Evolutionary conservation across 176 grass and related monocot genomes (phyloP).

Genomic region (Carex parvula): DNA sequence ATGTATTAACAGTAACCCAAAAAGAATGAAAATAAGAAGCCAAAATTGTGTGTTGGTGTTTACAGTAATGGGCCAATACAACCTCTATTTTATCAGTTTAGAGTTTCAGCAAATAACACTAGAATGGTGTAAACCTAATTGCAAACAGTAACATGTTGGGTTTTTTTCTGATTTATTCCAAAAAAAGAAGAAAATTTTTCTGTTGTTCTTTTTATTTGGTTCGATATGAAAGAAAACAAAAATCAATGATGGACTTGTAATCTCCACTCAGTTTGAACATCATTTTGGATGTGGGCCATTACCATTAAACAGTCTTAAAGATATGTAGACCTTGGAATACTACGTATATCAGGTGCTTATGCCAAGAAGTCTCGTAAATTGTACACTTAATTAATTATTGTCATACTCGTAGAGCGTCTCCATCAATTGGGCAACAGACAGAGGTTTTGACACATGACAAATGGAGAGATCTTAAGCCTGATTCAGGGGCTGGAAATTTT

Average conservation of each 20-base stretch:
- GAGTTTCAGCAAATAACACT: background rate
- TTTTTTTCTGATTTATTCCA: background rate
- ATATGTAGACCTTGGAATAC: background rate
- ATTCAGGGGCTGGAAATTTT: constrained; percentile 54
- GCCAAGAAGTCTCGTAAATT: background rate
- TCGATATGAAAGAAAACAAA: background rate
- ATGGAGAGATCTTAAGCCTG: constrained; percentile 75
- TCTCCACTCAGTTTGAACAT: background rate
- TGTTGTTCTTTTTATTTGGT: background rate
- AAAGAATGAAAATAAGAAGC: background rate
- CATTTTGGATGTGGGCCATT: background rate
- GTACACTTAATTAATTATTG: constrained; percentile 19
- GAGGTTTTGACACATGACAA: constrained; percentile 59
- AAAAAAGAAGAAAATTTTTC: background rate
- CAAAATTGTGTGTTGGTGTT: background rate
- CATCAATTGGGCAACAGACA: constrained; percentile 56
- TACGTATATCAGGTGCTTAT: background rate
- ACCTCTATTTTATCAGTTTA: background rate
- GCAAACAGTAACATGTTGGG: background rate
- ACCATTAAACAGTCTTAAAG: background rate
- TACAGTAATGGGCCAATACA: background rate
- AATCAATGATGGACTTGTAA: background rate
- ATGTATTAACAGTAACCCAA: background rate
- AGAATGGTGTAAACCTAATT: background rate
- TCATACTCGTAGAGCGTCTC: constrained; percentile 43